These are phyloP conservation scores for Xylona heveae DNA, from an alignment of 495 filamentous ascomycete species.

Conservation along the genomic window DNA sequence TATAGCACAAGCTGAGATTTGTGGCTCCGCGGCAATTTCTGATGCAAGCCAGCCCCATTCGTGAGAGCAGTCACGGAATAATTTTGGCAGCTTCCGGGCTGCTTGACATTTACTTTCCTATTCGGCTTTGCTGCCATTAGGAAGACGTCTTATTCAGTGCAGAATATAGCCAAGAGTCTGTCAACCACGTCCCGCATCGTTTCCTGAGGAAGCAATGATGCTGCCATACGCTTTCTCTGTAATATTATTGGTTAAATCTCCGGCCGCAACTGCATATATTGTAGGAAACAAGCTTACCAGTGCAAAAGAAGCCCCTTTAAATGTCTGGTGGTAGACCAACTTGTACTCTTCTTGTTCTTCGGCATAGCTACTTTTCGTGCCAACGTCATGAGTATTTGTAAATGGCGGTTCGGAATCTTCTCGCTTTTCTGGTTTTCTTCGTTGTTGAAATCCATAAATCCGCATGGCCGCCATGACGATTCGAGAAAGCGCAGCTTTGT, in stretches of 20 bases:
- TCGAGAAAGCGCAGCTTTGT: conserved; percentile 22
- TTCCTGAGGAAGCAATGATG: conserved; percentile 10
- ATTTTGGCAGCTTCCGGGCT: neutral
- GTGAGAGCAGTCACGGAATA: neutral
- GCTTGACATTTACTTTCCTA: neutral
- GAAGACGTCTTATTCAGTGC: conserved; percentile 16
- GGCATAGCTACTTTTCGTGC: conserved; percentile 1
- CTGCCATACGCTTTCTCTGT: conserved; percentile 20
- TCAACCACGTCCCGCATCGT: conserved; percentile 20
- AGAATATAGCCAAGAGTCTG: conserved; percentile 19
- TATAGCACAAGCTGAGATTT: neutral
- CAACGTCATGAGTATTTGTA: conserved; percentile 1
- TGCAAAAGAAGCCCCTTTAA: conserved; percentile 35
- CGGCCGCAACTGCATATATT: neutral
- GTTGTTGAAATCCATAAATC: conserved; percentile 35
- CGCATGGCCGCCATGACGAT: conserved; percentile 40
- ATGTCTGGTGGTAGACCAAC: conserved; percentile 41
- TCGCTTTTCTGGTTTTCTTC: conserved; percentile 10
- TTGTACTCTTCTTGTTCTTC: conserved; percentile 39
- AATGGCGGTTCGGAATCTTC: conserved; percentile 2
- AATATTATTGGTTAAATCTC: neutral
- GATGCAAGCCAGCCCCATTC: neutral
- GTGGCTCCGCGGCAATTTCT: neutral
- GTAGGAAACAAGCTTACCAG: conserved; percentile 13
- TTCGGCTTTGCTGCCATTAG: neutral